Base-by-base conservation (phyloP, 2,329 filamentous ascomycete genomes). In the Aotearoamyces nothofagi region DNA sequence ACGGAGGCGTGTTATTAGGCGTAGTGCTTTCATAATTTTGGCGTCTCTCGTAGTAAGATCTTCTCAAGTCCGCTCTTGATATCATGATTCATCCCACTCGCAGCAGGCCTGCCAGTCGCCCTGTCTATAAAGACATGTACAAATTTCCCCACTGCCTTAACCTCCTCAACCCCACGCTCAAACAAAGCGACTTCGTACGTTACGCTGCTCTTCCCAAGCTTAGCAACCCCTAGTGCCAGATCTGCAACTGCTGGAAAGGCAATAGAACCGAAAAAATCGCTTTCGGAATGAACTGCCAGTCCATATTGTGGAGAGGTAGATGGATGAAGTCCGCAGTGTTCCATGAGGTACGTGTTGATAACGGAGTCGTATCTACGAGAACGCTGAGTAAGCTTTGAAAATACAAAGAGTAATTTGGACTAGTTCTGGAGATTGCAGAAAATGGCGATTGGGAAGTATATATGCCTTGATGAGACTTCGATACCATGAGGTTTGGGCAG, bases 171-270 rank as follows among this genome's bases (percentile, higher is more conserved):
- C 0, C 77, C 81, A 34, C 69, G 63, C 47, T 82, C 75, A 45
- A 94, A 96, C 1, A 96, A 63, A 0, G 74, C 90, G 33, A 92
- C 70, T 49, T 96, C 87, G 47, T 93, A 96, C 9, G 73, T 80
- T 6, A 92, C 84, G 45, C 83, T 93, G 15, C 80, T 83, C 41
- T 71, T 79, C 4, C 86, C 84, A 5, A 96, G 63, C 52, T 78
- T 86, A 40, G 78, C 79, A 19, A 93, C 83, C 9, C 84, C 67
- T 24, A 96, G 54, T 1, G 75, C 81, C 4, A 94, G 62, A 41
- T 94, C 82, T 1, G 92, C 68, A 3, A 84, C 63, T 19, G 78
- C 75, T 1, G 87, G 87, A 44, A 87, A 94, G 3, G 76, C 69
- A 23, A 90, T 72, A 0, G 79, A 77, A 0, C 74, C 70, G 46